Base-by-base conservation (phyloP, 2,329 filamentous ascomycete genomes). In the Xylaria sp. region DNA sequence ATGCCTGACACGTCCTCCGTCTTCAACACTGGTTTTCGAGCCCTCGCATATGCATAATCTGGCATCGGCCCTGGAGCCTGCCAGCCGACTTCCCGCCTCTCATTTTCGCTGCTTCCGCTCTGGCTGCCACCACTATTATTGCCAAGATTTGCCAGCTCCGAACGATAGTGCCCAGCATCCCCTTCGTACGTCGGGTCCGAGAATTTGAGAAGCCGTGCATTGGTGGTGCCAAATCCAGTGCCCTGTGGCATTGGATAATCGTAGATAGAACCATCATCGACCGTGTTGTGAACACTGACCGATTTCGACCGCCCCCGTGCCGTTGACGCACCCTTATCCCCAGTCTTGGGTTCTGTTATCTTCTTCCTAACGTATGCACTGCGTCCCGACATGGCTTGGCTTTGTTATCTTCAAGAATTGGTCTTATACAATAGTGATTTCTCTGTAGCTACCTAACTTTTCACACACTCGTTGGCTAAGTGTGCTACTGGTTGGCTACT, bases 311-410 rank as follows among this genome's bases (percentile, higher is more conserved):
- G 78, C 40, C 74, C 74, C 59, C 79, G 76, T 17, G 70, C 66
- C 2, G 69, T 63, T 9, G n/a, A n/a, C 5, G 44, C 15, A 9
- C 60, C 66, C 38, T 77, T 77, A 20, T 81, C 80, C 42, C 74
- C 78, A 3, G 76, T 71, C 62, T 82, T 84, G 31, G 82, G 80
- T 66, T 88, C 84, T 0, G 83, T 86, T 71, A 86, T 87, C 80
- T 87, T 88, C 76, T 88, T 88, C 74, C 87, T 85, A 75, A 87
- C 86, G 72, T 86, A 83, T 38, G 86, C 87, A 77, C 86, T 88
- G 64, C 87, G 81, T 68, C 86, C 86, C 6, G 87, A 89, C 87
- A 89, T 89, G 69, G 63, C 67, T n/a, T 26, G 23, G 20, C 13
- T 2, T 48, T 7, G n/a, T 51, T 15, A 26, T 10, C 38, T 7